Evolutionary conservation across 2,329 filamentous ascomycete genomes (phyloP), one percentile per base, ranked within the genome.

Genomic region (Verticillium klebahnii): DNA sequence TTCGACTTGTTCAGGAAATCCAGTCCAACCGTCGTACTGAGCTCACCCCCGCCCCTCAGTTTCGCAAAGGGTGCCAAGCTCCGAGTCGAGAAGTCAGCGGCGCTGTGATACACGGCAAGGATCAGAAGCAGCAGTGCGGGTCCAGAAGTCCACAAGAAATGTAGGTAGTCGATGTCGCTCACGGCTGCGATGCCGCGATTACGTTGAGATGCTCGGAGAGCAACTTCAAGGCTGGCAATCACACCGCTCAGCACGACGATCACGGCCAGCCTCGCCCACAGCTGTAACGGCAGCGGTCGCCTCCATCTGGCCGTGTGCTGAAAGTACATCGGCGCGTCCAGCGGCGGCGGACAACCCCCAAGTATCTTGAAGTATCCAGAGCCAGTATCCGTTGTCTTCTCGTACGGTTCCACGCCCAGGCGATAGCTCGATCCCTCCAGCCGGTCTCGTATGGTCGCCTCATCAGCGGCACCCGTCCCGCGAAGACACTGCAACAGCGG

Each of bases 81-180:
- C 5, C 75, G 70, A 1, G 71, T 69, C 55, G 68, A 70, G 60
- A 71, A 72, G 57, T 76, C 75, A 0, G 71, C 66, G 0, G 70
- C 61, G 12, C 66, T 65, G 62, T 75, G 69, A 59, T 75, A 74
- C 45, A 71, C 60, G 1, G 71, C 69, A 2, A 76, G 61, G 1
- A 69, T 25, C 0, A 69, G 66, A 1, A 77, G 61, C 2, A 73
- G 60, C 6, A 73, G 23, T 1, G 72, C 70, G 0, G 75, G 73
- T 0, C 69, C 65, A 0, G 69, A 70, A 2, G 74, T 77, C 75
- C 75, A 78, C 2, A 74, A 60, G 25, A 77, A 62, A 57, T 77
- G 73, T 3, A 67, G 60, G 23, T 69, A 67, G 31, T 70, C 68
- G 5, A 71, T 65, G 9, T 67, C 59, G 1, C 60, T 63, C 23